phyloP scores from a whole-genome alignment of 73 alveolate genomes.

The Symbiodinium pilosum region DNA sequence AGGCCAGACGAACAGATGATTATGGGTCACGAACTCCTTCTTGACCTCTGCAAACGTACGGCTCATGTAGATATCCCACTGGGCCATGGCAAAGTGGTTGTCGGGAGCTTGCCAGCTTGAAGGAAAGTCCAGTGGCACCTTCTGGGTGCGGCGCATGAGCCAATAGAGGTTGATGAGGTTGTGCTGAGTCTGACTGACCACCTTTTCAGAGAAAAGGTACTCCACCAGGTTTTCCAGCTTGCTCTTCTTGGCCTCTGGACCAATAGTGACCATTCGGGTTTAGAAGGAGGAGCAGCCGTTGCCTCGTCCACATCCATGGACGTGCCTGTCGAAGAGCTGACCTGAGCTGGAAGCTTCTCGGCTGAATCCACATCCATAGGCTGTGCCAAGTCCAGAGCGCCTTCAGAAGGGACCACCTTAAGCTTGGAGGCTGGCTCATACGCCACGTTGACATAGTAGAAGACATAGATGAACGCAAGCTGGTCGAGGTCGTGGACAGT shows the following conservation, averaged over 20 bases:
- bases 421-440: neutral
- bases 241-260: neutral
- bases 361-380: neutral
- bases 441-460: neutral
- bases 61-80: neutral
- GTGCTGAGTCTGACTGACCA: neutral
- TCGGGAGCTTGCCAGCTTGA: neutral
- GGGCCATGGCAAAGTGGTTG: neutral
- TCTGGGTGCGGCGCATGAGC: neutral
- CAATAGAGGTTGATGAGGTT: neutral
- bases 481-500: neutral
- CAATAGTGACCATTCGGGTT: neutral
- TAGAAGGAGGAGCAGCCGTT: neutral
- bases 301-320: neutral
- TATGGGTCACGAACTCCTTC: neutral
- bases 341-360: neutral
- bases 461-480: neutral
- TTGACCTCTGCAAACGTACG: neutral
- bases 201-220: neutral
- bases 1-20: neutral
- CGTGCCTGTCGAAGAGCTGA: neutral
- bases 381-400: neutral
- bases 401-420: neutral
- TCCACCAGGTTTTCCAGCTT: neutral
- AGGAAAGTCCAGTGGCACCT: neutral